Percentiles rank a stretch among this genome's conserved stretches.
Conservation (phyloP, 371 early-diverging fungal species). For the Mucor irregularis region DNA sequence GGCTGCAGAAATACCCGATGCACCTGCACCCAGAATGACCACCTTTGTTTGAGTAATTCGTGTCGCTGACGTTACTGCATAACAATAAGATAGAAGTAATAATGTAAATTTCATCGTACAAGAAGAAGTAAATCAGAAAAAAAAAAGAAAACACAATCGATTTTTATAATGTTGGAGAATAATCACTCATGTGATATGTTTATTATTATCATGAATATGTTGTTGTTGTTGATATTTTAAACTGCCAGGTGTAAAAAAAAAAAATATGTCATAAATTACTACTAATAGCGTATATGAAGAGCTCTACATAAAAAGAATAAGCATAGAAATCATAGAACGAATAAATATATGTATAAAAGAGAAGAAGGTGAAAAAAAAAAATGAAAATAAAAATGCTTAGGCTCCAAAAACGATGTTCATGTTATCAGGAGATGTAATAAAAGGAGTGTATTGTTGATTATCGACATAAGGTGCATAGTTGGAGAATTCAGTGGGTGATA, state of each 20-base stretch:
- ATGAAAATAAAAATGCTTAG: constrained; percentile 8
- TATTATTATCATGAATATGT: not conserved
- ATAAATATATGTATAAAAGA: constrained; percentile 13
- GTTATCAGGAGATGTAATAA: constrained; percentile 8
- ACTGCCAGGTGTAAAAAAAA: too few relatives aligned
- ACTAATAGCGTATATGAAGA: constrained; percentile 6
- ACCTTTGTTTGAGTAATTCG: constrained; percentile 27
- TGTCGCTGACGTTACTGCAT: too few relatives aligned
- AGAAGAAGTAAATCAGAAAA: not conserved
- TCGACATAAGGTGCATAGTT: constrained; percentile 20
- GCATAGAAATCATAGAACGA: constrained; percentile 2
- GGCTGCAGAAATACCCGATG: constrained; percentile 46
- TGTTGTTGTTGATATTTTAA: too few relatives aligned
- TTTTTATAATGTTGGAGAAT: not conserved
- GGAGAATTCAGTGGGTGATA: not conserved
- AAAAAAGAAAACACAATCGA: not conserved
- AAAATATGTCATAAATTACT: constrained; percentile 1
- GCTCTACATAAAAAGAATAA: constrained; percentile 11
- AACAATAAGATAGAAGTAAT: not conserved
- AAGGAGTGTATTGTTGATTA: constrained; percentile 22
- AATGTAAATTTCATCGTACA: not conserved
- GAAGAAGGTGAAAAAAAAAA: constrained; percentile 3
- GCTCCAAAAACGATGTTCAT: constrained; percentile 21
- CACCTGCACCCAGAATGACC: constrained; percentile 48
- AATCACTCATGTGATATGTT: constrained; percentile 2